These are phyloP conservation scores for Lophiostoma macrostomum DNA, from an alignment of 495 filamentous ascomycete genomes.

Conservation along the genomic window DNA sequence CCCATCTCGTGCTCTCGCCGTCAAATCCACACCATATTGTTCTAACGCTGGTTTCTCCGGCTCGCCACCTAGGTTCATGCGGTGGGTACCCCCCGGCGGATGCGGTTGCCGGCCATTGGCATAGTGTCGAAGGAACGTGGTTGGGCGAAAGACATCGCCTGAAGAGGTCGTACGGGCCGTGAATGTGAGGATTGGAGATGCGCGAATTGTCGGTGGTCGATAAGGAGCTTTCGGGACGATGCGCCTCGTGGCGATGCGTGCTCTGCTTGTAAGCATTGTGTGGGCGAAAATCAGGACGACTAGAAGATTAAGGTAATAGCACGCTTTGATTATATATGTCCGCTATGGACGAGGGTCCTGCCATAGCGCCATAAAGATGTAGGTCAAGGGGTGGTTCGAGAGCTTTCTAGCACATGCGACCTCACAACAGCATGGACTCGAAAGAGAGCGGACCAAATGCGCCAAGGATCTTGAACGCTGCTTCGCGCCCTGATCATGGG, in stretches of 20 bases:
- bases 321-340: conserved; percentile 4
- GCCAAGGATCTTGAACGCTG: no score
- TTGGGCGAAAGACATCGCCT: conserved; percentile 4
- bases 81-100: conserved; percentile 86
- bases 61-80: conserved; percentile 81
- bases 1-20: conserved; percentile 76
- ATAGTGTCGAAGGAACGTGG: conserved; percentile 53
- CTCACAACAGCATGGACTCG: no score
- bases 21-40: conserved; percentile 87
- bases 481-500: no score
- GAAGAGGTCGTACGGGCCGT: not conserved
- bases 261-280: conserved; percentile 34
- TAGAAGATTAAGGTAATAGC: not conserved
- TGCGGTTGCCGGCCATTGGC: conserved; percentile 76
- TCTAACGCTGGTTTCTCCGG: conserved; percentile 83
- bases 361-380: not conserved
- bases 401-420: no score
- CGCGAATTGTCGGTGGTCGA: conserved; percentile 12
- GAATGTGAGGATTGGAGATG: not conserved
- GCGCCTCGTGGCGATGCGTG: conserved; percentile 34
- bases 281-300: not conserved
- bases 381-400: conserved; percentile 21
- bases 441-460: no score
- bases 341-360: not conserved
- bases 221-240: conserved; percentile 28